Percentiles rank a stretch among this genome's conserved stretches.
phyloP scores from a whole-genome alignment of 306 rosid species.

The Pueraria montana region DNA sequence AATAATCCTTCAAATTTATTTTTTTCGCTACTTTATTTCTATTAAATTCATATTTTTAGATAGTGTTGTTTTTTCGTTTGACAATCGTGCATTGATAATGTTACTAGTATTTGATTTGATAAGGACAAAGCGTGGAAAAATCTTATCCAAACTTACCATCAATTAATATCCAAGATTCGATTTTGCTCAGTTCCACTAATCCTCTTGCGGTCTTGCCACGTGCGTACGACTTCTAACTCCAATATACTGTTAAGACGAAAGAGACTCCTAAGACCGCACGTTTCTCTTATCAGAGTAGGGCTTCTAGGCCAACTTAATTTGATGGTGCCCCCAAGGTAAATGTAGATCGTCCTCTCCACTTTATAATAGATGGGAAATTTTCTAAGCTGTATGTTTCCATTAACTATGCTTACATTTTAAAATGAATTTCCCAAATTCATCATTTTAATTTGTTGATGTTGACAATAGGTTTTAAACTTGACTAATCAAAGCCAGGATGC shows the following conservation, averaged over 20 bases:
- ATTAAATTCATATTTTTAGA: background rate
- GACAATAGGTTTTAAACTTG: background rate
- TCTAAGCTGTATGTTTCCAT: background rate
- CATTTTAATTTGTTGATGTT: background rate
- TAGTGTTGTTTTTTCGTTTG: background rate
- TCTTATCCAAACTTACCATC: background rate
- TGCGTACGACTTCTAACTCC: background rate
- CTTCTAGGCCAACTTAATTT: too few relatives aligned
- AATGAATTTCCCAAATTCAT: background rate
- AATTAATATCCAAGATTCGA: background rate
- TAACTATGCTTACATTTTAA: background rate
- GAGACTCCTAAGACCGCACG: background rate
- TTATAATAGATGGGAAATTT: background rate
- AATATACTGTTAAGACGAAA: background rate
- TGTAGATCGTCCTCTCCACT: background rate
- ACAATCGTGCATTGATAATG: background rate
- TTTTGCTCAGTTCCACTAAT: background rate
- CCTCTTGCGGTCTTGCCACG: background rate
- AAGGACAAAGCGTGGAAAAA: background rate
- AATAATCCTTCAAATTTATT: too few relatives aligned
- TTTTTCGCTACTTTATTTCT: background rate
- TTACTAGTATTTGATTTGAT: background rate
- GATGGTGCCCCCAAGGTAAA: too few relatives aligned
- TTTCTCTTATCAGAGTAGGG: too few relatives aligned
- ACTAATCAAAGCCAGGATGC: background rate